Base-by-base conservation (phyloP, 2,329 filamentous ascomycete genomes). In the Fusarium papillatum region DNA sequence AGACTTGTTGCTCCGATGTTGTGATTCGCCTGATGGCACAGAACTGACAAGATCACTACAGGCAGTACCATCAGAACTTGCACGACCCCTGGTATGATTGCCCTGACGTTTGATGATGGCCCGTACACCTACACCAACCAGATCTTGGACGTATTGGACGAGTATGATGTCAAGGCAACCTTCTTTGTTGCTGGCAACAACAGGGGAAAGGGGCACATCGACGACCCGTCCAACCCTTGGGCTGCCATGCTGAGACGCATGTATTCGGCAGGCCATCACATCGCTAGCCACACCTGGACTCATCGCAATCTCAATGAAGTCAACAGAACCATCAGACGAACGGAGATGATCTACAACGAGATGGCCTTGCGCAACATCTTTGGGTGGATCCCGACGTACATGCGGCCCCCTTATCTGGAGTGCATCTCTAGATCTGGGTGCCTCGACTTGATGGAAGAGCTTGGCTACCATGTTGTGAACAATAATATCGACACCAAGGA, bases 401-500 rank as follows among this genome's bases (percentile, higher is more conserved):
- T 88, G 82, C 83, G 86, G 5, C 80, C 87, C 2, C 87, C 87
- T 0, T 87, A 85, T 70, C 84, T 87, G 5, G 85, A 85, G 66
- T 88, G 87, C 80, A 82, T 81, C 59, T 70, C 71, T 11, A 78
- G 68, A 9, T 85, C 85, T n/a, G 86, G 84, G 24, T 87, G 86
- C 71, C 78, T 83, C 50, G 73, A 76, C 5, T 78, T 83, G 36
- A 76, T 87, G 76, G 79, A 74, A 4, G 75, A 75, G 29, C 79
- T 91, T 34, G 88, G 87, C 48, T 92, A 92, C 81, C 89, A 91
- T 78, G 81, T 91, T 73, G 84, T 88, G 70, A 89, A 88, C 77
- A 89, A 88, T 75, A 88, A 91, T 77, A 81, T 92, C 16, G 90
- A 93, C 79, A 92, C 91, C 19, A 88, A 91, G 73, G 91, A 92